Evolutionary conservation across 805 yeast species (phyloP), one percentile per base, ranked within the genome.

Genomic region (Metschnikowia kofuensis): DNA sequence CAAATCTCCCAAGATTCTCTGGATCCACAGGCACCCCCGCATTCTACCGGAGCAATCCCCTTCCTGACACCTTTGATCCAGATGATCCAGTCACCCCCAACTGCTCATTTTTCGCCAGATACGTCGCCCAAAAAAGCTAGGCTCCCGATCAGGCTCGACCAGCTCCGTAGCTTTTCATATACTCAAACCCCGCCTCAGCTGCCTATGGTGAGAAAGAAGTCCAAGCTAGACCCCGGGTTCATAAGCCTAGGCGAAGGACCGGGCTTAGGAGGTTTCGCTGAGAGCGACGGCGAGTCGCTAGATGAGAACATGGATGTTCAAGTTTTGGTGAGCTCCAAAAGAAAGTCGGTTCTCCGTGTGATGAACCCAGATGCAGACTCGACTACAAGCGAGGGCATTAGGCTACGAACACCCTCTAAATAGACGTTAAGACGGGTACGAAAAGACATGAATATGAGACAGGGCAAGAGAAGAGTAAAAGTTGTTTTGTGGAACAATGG

Each of bases 281-380:
- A 41, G 10, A 51, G 58, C 15, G 71, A 69, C 44, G 72, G 65
- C 26, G 75, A 70, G 35, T 72, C 74, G 16, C 66, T 75, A 12
- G 75, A 79, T 47, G 74, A 73, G 15, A 69, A 72, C 30, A 60
- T 83, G 54, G 90, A 85, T 53, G 91, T 84, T 2, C 91, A 85
- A 63, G 85, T 85, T 8, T 65, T 85, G 51, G 89, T 85, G 7
- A 79, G 86, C 51, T 80, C 87, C 13, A 80, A 79, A 59, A 69
- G 89, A 55, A 68, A 87, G 49, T 75, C 85, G 1, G 75, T 76
- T 45, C 67, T 85, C 39, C 64, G 85, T 34, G 80, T 85, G 35
- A 74, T 80, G 41, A 85, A 85, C 58, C 91, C 91, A 0, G 86
- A 80, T 55, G 26, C 37, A n/a, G 51, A 42, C 8, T 27, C 35